Conservation (phyloP, 805 yeast species). For the Metschnikowia continentalis region DNA sequence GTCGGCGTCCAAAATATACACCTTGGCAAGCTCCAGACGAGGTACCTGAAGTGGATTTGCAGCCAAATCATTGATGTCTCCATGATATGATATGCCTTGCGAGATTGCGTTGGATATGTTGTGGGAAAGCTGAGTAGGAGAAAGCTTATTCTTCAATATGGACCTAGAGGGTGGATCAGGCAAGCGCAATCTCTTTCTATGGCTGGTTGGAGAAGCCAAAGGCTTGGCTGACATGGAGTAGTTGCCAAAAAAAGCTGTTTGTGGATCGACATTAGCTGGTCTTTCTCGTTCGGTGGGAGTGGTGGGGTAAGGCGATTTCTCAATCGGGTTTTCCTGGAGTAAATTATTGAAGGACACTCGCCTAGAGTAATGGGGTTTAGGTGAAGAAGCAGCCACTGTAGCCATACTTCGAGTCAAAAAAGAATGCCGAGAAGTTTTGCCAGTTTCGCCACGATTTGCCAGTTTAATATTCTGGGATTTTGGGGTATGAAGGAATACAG, state of each 20-base stretch:
- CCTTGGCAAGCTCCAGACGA: constrained; percentile 15
- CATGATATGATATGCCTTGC: constrained; percentile 18
- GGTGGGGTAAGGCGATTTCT: constrained; percentile 8
- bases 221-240: constrained; percentile 11
- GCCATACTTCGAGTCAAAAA: constrained; percentile 3
- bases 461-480: not conserved
- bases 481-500: not conserved
- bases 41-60: constrained; percentile 16
- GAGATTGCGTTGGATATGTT: constrained; percentile 14
- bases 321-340: constrained; percentile 20
- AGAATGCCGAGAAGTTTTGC: not conserved
- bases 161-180: constrained; percentile 35
- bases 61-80: constrained; percentile 17
- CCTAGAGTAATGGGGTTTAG: constrained; percentile 20
- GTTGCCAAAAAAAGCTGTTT: constrained; percentile 17
- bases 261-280: constrained; percentile 15
- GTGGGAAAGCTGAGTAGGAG: constrained; percentile 23
- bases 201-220: constrained; percentile 7
- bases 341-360: constrained; percentile 45
- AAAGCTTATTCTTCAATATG: constrained; percentile 37
- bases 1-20: constrained; percentile 1
- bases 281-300: constrained; percentile 21
- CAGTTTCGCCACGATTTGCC: not conserved
- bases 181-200: constrained; percentile 17
- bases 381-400: constrained; percentile 2